These are phyloP conservation scores for Sclerotinia sclerotiorum DNA, from an alignment of 2,329 filamentous ascomycete genomes.

Conservation along the genomic window DNA sequence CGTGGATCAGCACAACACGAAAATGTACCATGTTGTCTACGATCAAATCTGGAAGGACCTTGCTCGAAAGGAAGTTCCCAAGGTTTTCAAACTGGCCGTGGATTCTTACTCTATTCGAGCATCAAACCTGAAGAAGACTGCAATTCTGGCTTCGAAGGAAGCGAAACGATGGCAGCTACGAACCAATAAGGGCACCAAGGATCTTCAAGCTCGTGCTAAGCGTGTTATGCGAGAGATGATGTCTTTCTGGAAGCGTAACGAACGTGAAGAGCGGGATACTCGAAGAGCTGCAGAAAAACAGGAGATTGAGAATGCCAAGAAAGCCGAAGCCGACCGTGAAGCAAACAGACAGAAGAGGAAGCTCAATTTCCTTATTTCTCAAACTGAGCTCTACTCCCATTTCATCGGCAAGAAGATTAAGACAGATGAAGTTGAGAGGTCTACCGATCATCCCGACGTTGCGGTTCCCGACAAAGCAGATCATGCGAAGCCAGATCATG, in stretches of 20 bases:
- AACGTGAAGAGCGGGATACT: constrained; percentile 92
- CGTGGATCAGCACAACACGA: constrained; percentile 66
- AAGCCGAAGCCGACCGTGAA: constrained; percentile 95
- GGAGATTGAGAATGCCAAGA: constrained; percentile 93
- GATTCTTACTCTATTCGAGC: constrained; percentile 83
- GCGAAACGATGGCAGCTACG: constrained; percentile 95
- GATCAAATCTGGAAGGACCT: constrained; percentile 97
- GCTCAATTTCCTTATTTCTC: constrained; percentile 98
- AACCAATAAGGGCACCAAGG: constrained; percentile 98
- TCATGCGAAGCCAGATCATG: constrained; percentile 40
- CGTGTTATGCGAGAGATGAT: constrained; percentile 99
- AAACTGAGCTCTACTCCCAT: constrained; percentile 98
- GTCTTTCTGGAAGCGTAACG: constrained; percentile 98
- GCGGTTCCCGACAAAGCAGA: constrained; percentile 50
- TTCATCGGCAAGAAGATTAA: constrained; percentile 99
- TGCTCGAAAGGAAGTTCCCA: constrained; percentile 88
- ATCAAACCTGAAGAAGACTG: constrained; percentile 97
- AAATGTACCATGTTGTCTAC: constrained; percentile 95
- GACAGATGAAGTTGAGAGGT: constrained; percentile 89
- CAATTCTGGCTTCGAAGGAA: constrained; percentile 93
- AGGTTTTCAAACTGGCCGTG: constrained; percentile 84
- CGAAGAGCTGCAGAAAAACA: constrained; percentile 93
- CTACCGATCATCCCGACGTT: constrained; percentile 77
- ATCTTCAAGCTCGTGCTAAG: constrained; percentile 94
- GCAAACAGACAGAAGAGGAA: constrained; percentile 97